Evolutionary conservation across 73 alveolate species (phyloP).

Genomic region (Paramecium pentaurelia): DNA sequence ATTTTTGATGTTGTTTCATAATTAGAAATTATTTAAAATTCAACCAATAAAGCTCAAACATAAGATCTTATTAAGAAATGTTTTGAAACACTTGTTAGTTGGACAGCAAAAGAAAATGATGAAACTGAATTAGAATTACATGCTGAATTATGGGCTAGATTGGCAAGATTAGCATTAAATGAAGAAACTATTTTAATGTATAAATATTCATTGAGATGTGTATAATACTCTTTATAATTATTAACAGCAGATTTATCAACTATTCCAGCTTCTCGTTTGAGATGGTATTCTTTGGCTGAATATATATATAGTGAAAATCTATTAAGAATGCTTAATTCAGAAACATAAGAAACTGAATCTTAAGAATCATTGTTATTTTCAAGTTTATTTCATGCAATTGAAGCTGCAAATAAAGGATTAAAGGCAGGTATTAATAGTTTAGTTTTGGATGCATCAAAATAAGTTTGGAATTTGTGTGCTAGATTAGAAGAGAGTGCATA

Average conservation of each 20-base stretch:
- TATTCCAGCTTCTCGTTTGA: conserved; percentile 86
- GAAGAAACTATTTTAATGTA: conserved; percentile 75
- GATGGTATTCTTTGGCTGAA: conserved; percentile 98
- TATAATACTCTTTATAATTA: conserved; percentile 79
- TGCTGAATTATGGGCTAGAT: conserved; percentile 98
- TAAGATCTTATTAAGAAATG: conserved; percentile 86
- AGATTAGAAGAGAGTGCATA: conserved; percentile 71
- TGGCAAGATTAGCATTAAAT: conserved; percentile 87
- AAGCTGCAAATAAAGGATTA: conserved; percentile 79
- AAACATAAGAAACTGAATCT: conserved; percentile 93
- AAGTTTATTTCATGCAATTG: conserved; percentile 83
- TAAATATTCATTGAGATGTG: conserved; percentile 93
- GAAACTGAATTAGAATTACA: conserved; percentile 95
- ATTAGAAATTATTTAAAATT: conserved; percentile 66
- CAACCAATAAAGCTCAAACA: conserved; percentile 64
- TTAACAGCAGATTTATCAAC: conserved; percentile 46
- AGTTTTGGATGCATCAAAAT: conserved; percentile 76
- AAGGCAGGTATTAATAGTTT: conserved; percentile 74
- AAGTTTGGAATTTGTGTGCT: conserved; percentile 84
- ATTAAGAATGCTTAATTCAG: conserved; percentile 89
- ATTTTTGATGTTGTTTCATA: conserved; percentile 55
- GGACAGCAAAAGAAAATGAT: conserved; percentile 91
- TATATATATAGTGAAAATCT: conserved; percentile 92
- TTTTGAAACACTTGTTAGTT: conserved; percentile 78
- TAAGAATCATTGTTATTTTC: conserved; percentile 83